These are phyloP conservation scores for Codiaeum variegatum DNA, from an alignment of 441 rosid genomes.

Conservation along the genomic window DNA sequence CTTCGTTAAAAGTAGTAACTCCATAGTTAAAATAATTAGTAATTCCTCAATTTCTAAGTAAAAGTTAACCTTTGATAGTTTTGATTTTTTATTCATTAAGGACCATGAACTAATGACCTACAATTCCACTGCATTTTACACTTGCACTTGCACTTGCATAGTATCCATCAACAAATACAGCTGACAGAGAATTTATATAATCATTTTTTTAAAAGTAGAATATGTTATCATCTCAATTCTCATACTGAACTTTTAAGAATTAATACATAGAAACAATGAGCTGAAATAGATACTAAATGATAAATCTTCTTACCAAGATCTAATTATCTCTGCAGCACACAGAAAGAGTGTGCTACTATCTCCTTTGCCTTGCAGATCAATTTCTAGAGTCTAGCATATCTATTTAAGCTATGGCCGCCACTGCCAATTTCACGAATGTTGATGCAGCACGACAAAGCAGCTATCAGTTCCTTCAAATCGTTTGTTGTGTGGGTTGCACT, in stretches of 20 bases:
- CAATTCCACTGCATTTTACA: no score
- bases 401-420: constrained; percentile 26
- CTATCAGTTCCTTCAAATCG: constrained; percentile 67
- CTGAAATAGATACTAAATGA: background rate
- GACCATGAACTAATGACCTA: no score
- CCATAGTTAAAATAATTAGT: no score
- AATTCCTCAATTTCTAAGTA: no score
- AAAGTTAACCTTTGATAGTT: no score
- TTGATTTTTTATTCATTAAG: no score
- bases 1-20: no score
- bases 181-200: background rate
- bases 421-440: constrained; percentile 37
- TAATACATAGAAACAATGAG: background rate
- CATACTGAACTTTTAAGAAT: background rate
- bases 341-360: background rate
- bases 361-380: background rate
- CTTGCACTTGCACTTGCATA: no score
- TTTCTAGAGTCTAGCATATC: constrained; percentile 48
- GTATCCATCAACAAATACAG: background rate
- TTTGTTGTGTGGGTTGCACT: constrained; percentile 65
- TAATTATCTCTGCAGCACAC: background rate
- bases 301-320: background rate
- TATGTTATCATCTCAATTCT: background rate
- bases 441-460: constrained; percentile 53
- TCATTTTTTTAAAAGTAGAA: no score